Conservation (phyloP, 164 flowering plant genomes). For the Vitis amurensis region DNA sequence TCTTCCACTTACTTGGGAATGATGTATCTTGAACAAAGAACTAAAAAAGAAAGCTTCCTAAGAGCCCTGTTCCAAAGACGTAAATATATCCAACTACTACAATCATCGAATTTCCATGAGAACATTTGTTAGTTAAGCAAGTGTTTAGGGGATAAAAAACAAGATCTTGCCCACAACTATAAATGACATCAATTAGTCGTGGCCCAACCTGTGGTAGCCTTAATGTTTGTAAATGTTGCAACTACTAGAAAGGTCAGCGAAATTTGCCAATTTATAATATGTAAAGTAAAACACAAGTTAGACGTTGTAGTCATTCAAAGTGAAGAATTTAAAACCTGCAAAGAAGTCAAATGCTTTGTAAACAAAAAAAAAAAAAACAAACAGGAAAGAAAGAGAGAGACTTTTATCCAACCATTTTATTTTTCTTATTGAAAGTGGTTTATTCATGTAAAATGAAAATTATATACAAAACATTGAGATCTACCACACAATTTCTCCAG, state of each 20-base stretch:
- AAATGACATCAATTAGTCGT: neutral
- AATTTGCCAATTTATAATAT: slow-evolving; percentile 56
- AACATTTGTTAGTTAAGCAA: neutral
- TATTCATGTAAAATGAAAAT: too few relatives aligned
- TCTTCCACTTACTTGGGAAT: slow-evolving; percentile 73
- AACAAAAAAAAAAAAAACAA: too few relatives aligned
- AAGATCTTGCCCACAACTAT: neutral
- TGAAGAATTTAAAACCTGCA: slow-evolving; percentile 85
- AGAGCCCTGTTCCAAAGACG: slow-evolving; percentile 61
- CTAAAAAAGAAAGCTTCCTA: slow-evolving; percentile 71
- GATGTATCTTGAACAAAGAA: slow-evolving; percentile 47
- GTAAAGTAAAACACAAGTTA: slow-evolving; percentile 67
- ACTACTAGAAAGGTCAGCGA: slow-evolving; percentile 57
- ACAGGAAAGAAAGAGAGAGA: too few relatives aligned
- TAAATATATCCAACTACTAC: slow-evolving; percentile 60
- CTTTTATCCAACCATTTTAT: too few relatives aligned
- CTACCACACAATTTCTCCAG: too few relatives aligned
- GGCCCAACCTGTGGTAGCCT: slow-evolving; percentile 51
- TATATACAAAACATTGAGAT: too few relatives aligned
- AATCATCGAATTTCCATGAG: slow-evolving; percentile 8
- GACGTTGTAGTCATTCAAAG: slow-evolving; percentile 70
- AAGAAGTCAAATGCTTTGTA: slow-evolving; percentile 35
- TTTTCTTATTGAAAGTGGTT: too few relatives aligned
- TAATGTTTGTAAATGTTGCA: slow-evolving; percentile 34
- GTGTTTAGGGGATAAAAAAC: neutral